A percentile compares a stretch with the other conserved stretches of the same genome.
Evolutionary conservation across 768 basidiomycete species (phyloP).

Genomic region (Termitomyces sp.): DNA sequence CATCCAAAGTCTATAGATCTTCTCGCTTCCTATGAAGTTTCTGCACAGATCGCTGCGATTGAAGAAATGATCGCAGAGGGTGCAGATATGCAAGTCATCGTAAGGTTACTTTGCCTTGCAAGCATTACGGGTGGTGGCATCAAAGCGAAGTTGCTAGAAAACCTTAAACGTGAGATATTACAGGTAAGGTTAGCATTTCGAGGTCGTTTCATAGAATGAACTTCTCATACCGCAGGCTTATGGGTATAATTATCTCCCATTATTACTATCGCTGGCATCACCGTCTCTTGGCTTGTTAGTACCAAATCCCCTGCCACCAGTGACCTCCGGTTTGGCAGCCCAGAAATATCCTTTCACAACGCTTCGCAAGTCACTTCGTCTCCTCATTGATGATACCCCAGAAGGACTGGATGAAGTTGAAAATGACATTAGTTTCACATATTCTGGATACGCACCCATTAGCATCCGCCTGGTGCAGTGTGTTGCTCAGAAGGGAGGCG

Average conservation of each 20-base stretch:
- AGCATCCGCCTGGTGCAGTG: slow-evolving; percentile 91
- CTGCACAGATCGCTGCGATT: slow-evolving; percentile 77
- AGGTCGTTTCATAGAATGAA: slow-evolving; percentile 19
- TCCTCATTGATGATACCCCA: slow-evolving; percentile 86
- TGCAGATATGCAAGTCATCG: slow-evolving; percentile 72
- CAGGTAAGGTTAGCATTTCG: slow-evolving; percentile 46
- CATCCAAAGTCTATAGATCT: slow-evolving; percentile 55
- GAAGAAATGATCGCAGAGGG: slow-evolving; percentile 90
- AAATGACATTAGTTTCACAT: slow-evolving; percentile 94
- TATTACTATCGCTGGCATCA: slow-evolving; percentile 60
- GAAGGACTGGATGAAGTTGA: slow-evolving; percentile 80
- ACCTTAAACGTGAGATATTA: slow-evolving; percentile 86
- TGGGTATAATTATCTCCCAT: slow-evolving; percentile 68
- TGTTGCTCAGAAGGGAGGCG: slow-evolving; percentile 85
- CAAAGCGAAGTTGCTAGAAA: slow-evolving; percentile 83
- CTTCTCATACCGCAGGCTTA: slow-evolving; percentile 51
- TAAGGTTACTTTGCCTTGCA: slow-evolving; percentile 83
- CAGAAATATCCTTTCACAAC: slow-evolving; percentile 68
- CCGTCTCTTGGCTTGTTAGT: slow-evolving; percentile 67
- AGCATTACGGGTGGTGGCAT: slow-evolving; percentile 84
- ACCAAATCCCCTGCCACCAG: slow-evolving; percentile 62
- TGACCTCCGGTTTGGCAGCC: slow-evolving; percentile 33
- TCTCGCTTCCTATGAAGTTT: slow-evolving; percentile 87
- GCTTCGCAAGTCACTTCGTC: slow-evolving; percentile 79
- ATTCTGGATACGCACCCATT: slow-evolving; percentile 96